A percentile compares a stretch with the other conserved stretches of the same genome.
These are phyloP conservation scores for Yarrowia galli DNA, from an alignment of 1,139 yeast genomes.

Conservation along the genomic window DNA sequence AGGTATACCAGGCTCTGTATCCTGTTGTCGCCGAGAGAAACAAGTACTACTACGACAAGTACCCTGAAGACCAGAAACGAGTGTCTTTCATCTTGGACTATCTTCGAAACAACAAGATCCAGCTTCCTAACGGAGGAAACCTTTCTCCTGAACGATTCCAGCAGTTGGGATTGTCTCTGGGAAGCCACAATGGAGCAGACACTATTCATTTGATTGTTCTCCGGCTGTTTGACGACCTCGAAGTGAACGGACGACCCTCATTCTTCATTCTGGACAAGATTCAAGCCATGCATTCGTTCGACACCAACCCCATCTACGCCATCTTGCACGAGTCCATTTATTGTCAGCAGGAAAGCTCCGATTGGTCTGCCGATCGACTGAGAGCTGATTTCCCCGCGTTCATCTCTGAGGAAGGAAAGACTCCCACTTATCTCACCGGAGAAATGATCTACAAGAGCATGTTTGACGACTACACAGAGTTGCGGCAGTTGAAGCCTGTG, in stretches of 20 bases:
- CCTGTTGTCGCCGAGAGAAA: constrained; percentile 59
- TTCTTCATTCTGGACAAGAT: constrained; percentile 52
- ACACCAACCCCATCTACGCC: constrained; percentile 62
- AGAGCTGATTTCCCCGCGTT: constrained; percentile 44
- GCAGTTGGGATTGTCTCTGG: constrained; percentile 60
- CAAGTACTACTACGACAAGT: constrained; percentile 57
- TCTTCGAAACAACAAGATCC: constrained; percentile 49
- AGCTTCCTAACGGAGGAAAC: constrained; percentile 60
- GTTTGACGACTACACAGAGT: constrained; percentile 58
- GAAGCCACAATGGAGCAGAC: constrained; percentile 61
- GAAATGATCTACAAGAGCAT: constrained; percentile 64
- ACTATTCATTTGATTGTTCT: constrained; percentile 56
- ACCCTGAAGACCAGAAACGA: constrained; percentile 56
- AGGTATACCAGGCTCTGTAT: constrained; percentile 60
- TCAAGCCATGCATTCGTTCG: constrained; percentile 55
- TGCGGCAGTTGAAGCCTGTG: constrained; percentile 54
- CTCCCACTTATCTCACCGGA: constrained; percentile 60
- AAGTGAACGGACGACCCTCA: constrained; percentile 52
- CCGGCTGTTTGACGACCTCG: constrained; percentile 54
- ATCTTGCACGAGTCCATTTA: constrained; percentile 66
- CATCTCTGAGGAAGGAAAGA: constrained; percentile 40
- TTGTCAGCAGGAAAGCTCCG: constrained; percentile 53
- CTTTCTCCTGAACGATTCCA: constrained; percentile 62
- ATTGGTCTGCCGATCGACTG: constrained; percentile 61
- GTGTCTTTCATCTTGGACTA: constrained; percentile 55